These are phyloP conservation scores for Erucastrum elatum DNA, from an alignment of 345 rosid genomes.

Conservation along the genomic window DNA sequence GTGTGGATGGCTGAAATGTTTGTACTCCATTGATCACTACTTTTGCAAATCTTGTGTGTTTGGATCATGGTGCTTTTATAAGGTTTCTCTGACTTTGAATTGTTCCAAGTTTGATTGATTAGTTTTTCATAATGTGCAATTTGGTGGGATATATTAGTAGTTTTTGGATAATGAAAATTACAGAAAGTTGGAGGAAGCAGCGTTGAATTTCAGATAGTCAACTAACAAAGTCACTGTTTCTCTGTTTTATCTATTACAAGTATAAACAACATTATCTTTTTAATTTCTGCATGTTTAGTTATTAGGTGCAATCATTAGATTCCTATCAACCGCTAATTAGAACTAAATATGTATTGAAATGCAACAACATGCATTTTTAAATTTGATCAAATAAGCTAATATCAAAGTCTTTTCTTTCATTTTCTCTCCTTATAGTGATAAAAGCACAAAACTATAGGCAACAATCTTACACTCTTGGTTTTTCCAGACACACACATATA, in stretches of 20 bases:
- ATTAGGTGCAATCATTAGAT: conserved; percentile 12
- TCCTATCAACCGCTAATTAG: conserved; percentile 1
- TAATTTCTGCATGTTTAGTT: not conserved
- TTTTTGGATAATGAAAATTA: conserved; percentile 13
- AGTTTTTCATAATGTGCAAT: conserved; percentile 1
- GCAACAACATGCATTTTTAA: not conserved
- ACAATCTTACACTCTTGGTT: not conserved
- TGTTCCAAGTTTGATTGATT: conserved; percentile 13
- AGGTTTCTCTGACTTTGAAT: conserved; percentile 28
- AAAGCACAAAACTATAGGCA: not conserved
- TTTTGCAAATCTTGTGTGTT: conserved; percentile 9
- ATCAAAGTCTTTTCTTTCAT: not conserved
- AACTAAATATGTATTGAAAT: not conserved
- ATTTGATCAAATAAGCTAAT: not conserved
- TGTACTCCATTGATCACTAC: conserved; percentile 37
- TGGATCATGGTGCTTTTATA: conserved; percentile 2
- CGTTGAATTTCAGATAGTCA: conserved; percentile 15
- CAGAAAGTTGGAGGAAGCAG: conserved; percentile 1
- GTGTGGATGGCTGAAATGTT: conserved; percentile 47
- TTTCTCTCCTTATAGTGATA: not conserved
- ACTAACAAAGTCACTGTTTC: conserved; percentile 17
- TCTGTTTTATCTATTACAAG: not conserved
- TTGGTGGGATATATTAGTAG: conserved; percentile 16
- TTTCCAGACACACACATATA: not conserved
- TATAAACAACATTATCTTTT: not conserved